phyloP scores from a whole-genome alignment of 306 rosid species.

The Malus sieversii region DNA sequence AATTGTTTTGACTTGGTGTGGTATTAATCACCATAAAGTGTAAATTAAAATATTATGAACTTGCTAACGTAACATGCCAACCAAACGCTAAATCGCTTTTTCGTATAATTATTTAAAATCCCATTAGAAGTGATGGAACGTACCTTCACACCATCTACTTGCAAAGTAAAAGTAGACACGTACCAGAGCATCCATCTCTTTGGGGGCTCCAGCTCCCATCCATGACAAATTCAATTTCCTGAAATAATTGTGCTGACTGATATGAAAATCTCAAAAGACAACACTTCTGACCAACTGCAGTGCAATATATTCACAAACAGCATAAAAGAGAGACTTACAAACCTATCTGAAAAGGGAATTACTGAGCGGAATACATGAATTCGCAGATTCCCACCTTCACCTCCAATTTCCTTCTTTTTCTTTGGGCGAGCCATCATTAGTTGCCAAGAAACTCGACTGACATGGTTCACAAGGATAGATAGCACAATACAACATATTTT shows the following conservation, averaged over 20 bases:
- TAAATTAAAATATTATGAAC: neutral
- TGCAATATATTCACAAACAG: neutral
- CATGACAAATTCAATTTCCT: slow-evolving; percentile 90
- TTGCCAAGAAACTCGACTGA: slow-evolving; percentile 86
- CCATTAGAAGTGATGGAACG: no score
- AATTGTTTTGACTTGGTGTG: neutral
- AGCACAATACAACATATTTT: slow-evolving; percentile 9
- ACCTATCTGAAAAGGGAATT: no score
- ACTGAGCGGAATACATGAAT: no score
- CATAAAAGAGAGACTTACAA: slow-evolving; percentile 21
- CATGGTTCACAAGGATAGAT: slow-evolving; percentile 16
- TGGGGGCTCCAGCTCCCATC: slow-evolving; percentile 48
- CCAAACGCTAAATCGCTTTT: neutral
- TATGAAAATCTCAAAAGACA: neutral
- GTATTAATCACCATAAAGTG: neutral
- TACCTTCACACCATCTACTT: no score
- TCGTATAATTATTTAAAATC: no score
- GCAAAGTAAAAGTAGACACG: slow-evolving; percentile 27
- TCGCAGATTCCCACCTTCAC: slow-evolving; percentile 4
- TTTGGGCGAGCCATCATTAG: slow-evolving; percentile 49
- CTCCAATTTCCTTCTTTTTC: slow-evolving; percentile 32
- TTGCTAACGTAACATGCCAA: neutral
- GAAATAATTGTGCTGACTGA: slow-evolving; percentile 20
- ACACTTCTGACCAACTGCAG: neutral
- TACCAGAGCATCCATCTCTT: slow-evolving; percentile 71